phyloP scores from a whole-genome alignment of 495 filamentous ascomycete species.

The Aspergillus ellipticus region DNA sequence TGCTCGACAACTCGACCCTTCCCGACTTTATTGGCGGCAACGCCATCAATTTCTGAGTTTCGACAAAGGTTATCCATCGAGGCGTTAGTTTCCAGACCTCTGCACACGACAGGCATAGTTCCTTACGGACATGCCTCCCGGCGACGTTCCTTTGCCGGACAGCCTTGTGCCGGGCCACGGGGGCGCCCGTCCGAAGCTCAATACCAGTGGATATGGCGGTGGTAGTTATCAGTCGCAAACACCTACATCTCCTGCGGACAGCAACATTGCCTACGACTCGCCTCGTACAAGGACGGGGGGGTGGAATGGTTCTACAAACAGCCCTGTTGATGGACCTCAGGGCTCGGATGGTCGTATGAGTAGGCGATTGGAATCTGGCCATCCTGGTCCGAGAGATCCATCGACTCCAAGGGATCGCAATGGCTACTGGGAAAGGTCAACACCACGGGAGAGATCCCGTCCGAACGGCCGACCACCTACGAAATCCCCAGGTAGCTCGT shows the following conservation, averaged over 20 bases:
- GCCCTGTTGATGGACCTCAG: slow-evolving; percentile 20
- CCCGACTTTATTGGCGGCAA: slow-evolving; percentile 16
- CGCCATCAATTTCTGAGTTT: neutral
- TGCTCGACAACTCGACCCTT: slow-evolving; percentile 6
- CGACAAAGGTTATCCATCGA: neutral
- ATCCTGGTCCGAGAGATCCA: slow-evolving; percentile 18
- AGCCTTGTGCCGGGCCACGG: slow-evolving; percentile 48
- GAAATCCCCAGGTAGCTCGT: slow-evolving; percentile 37
- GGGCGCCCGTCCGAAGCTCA: slow-evolving; percentile 38
- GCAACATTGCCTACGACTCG: slow-evolving; percentile 42
- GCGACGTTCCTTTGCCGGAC: slow-evolving; percentile 41
- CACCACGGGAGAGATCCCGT: slow-evolving; percentile 41
- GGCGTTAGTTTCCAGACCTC: neutral
- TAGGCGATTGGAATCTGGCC: slow-evolving; percentile 30
- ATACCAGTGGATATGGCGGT: slow-evolving; percentile 38
- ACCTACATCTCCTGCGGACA: slow-evolving; percentile 45
- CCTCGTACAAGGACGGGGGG: slow-evolving; percentile 32
- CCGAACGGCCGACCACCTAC: slow-evolving; percentile 40
- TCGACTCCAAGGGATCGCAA: slow-evolving; percentile 30
- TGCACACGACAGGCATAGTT: slow-evolving; percentile 10
- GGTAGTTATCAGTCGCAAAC: slow-evolving; percentile 37
- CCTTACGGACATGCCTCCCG: slow-evolving; percentile 41
- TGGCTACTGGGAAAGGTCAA: slow-evolving; percentile 35
- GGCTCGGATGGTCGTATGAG: slow-evolving; percentile 31
- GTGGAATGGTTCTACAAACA: slow-evolving; percentile 28